Evolutionary conservation across 1,139 yeast genomes (phyloP).

Genomic region (Yamadazyma spencermartinsiae): DNA sequence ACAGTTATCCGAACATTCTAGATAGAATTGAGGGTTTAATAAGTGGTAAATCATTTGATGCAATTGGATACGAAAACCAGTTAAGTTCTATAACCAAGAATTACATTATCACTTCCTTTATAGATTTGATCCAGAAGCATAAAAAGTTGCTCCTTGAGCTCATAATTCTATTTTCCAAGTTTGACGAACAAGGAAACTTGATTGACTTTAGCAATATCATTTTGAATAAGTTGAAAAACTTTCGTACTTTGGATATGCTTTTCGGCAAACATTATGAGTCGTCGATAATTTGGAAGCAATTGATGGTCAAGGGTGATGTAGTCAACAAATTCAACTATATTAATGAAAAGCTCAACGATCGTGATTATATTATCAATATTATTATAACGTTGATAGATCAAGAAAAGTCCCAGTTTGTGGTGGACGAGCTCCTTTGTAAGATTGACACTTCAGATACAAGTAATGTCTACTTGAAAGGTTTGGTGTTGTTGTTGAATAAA

Average conservation of each 20-base stretch:
- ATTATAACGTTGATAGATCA: slow-evolving; percentile 34
- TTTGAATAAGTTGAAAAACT: slow-evolving; percentile 12
- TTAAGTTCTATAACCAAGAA: slow-evolving; percentile 7
- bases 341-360: slow-evolving; percentile 15
- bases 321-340: slow-evolving; percentile 16
- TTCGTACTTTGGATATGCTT: slow-evolving; percentile 13
- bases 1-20: slow-evolving; percentile 17
- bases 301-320: slow-evolving; percentile 15
- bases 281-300: slow-evolving; percentile 10
- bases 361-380: slow-evolving; percentile 29
- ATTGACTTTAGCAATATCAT: slow-evolving; percentile 8
- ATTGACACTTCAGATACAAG: slow-evolving; percentile 17
- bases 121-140: slow-evolving; percentile 12
- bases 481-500: slow-evolving; percentile 33
- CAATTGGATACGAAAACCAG: slow-evolving; percentile 8
- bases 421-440: slow-evolving; percentile 23
- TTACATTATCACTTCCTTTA: slow-evolving; percentile 8
- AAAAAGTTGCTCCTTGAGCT: slow-evolving; percentile 11
- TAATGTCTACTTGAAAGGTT: slow-evolving; percentile 32
- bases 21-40: slow-evolving; percentile 22
- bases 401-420: slow-evolving; percentile 26
- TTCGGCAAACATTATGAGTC: slow-evolving; percentile 8
- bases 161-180: slow-evolving; percentile 13
- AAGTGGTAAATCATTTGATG: slow-evolving; percentile 9
- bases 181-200: slow-evolving; percentile 11